Evolutionary conservation across 768 basidiomycete genomes (phyloP).

Genomic region (Rhodotorula taiwanensis): DNA sequence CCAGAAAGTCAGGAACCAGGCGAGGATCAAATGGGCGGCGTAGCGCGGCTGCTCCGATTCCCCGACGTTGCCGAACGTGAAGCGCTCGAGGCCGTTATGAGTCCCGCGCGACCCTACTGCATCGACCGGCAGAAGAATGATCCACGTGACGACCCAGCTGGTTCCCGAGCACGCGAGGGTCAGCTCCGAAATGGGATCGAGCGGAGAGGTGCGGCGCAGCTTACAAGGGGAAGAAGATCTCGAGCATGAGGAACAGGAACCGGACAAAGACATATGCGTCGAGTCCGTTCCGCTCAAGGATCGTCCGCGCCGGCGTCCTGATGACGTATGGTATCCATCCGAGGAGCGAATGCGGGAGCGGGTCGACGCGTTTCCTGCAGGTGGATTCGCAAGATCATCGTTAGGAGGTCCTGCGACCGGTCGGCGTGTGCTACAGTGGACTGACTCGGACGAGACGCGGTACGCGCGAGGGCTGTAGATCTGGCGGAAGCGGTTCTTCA

Average conservation of each 20-base stretch:
- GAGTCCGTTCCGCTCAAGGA: conserved; percentile 65
- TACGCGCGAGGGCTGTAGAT: conserved; percentile 86
- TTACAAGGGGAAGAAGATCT: conserved; percentile 79
- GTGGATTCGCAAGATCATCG: conserved; percentile 52
- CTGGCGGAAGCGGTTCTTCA: conserved; percentile 74
- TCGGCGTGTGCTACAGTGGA: neutral
- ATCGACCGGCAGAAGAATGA: conserved; percentile 69
- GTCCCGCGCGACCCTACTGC: conserved; percentile 55
- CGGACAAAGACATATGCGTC: conserved; percentile 93
- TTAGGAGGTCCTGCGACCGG: neutral
- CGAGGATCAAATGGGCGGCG: conserved; percentile 69
- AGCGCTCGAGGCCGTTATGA: conserved; percentile 48
- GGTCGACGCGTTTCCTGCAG: conserved; percentile 33
- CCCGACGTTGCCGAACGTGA: conserved; percentile 69
- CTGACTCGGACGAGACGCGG: conserved; percentile 53
- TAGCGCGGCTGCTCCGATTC: conserved; percentile 54
- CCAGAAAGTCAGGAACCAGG: conserved; percentile 78
- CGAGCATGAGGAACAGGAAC: conserved; percentile 74
- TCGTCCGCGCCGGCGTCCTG: conserved; percentile 57
- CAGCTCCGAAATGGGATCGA: neutral
- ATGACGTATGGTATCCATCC: conserved; percentile 64
- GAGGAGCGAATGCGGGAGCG: conserved; percentile 53
- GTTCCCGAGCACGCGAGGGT: neutral
- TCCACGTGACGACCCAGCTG: conserved; percentile 67
- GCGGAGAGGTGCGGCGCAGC: neutral